Evolutionary conservation across 2,329 filamentous ascomycete genomes (phyloP).

Genomic region (Eutypella sp.): DNA sequence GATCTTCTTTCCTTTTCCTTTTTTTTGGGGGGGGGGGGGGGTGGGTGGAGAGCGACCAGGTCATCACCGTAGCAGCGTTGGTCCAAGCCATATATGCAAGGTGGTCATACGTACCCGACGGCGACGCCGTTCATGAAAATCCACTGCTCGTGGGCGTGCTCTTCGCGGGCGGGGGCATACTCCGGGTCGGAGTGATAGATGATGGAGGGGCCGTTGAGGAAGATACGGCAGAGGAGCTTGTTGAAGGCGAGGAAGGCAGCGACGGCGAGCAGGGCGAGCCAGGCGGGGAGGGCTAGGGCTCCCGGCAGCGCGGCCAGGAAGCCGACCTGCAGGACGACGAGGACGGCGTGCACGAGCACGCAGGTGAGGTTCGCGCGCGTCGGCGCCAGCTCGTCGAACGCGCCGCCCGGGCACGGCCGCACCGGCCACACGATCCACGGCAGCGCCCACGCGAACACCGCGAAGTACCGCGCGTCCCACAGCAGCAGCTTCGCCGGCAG

Average conservation of each 20-base stretch:
- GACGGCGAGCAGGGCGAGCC: conserved; percentile 36
- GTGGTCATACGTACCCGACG: conserved; percentile 43
- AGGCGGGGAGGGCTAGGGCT: conserved; percentile 43
- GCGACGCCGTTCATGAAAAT: conserved; percentile 75
- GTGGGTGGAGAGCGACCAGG: too few relatives aligned
- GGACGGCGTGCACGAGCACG: conserved; percentile 52
- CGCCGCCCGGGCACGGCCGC: conserved; percentile 43
- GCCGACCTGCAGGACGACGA: conserved; percentile 52
- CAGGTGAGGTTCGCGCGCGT: conserved; percentile 52
- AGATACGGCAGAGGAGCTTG: conserved; percentile 44
- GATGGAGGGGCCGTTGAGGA: conserved; percentile 46
- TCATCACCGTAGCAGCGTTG: background rate
- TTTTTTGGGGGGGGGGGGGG: too few relatives aligned
- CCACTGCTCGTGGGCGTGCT: conserved; percentile 65
- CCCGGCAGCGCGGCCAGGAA: conserved; percentile 58
- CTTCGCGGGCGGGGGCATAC: conserved; percentile 42
- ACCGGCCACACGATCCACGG: conserved; percentile 59
- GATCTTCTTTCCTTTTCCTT: too few relatives aligned
- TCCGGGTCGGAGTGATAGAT: conserved; percentile 48
- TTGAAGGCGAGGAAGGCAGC: conserved; percentile 45
- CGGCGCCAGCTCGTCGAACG: conserved; percentile 60
- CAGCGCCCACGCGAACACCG: conserved; percentile 49
- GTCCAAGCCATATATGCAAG: background rate
- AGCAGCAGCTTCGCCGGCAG: conserved; percentile 45
- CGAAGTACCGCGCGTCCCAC: conserved; percentile 52